A percentile compares a stretch with the other conserved stretches of the same genome.
These are phyloP conservation scores for Russula griseocarnosa DNA, from an alignment of 768 basidiomycete genomes.

Conservation along the genomic window DNA sequence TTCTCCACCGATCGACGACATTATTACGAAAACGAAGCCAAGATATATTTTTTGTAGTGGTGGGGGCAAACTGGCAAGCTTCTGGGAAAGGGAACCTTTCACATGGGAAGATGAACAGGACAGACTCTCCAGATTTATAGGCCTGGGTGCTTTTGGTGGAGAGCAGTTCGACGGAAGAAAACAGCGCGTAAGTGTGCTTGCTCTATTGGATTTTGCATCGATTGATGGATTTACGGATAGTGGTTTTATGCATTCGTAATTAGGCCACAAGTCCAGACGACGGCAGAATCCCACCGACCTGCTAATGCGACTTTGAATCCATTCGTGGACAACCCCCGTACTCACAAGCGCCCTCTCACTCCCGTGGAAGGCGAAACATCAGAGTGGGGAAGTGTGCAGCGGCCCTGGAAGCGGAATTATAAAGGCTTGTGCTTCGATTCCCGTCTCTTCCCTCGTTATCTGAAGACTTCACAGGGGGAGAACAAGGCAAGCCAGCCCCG, in stretches of 20 bases:
- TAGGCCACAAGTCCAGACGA: slow-evolving; percentile 45
- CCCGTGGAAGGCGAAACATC: slow-evolving; percentile 56
- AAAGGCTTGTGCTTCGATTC: slow-evolving; percentile 41
- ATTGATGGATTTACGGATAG: slow-evolving; percentile 40
- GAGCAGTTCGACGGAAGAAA: slow-evolving; percentile 61
- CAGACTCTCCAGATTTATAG: slow-evolving; percentile 75
- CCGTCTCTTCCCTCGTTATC: background rate
- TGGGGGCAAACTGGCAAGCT: slow-evolving; percentile 61
- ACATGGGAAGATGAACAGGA: slow-evolving; percentile 70
- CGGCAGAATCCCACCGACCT: slow-evolving; percentile 43
- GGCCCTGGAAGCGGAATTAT: slow-evolving; percentile 54
- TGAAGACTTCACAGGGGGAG: slow-evolving; percentile 31
- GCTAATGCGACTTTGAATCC: slow-evolving; percentile 70
- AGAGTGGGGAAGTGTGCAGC: slow-evolving; percentile 62
- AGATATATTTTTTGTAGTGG: slow-evolving; percentile 81
- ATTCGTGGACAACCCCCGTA: slow-evolving; percentile 45
- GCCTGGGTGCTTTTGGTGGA: slow-evolving; percentile 83
- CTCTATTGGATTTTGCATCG: background rate
- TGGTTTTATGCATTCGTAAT: slow-evolving; percentile 99
- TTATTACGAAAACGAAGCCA: slow-evolving; percentile 64
- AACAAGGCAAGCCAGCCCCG: slow-evolving; percentile 55
- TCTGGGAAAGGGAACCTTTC: slow-evolving; percentile 96
- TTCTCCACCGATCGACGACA: slow-evolving; percentile 59
- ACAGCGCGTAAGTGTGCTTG: slow-evolving; percentile 59
- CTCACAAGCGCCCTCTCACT: slow-evolving; percentile 50